Conservation (phyloP, 768 basidiomycete species). For the Kwoniella dendrophila region DNA sequence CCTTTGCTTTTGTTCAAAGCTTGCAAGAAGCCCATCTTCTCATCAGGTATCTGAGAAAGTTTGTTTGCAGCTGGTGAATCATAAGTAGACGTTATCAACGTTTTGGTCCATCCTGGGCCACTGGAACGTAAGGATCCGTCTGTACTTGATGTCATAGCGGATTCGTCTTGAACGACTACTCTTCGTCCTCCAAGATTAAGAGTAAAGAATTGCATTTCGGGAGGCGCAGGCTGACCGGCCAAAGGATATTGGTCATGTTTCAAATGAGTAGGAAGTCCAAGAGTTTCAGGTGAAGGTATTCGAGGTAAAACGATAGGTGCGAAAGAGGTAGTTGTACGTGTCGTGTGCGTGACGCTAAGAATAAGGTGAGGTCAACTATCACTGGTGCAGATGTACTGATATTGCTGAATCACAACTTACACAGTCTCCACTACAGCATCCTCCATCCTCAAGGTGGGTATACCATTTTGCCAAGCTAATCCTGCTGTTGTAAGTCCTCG, state of each 20-base stretch:
- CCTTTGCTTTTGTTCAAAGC: constrained; percentile 29
- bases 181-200: constrained; percentile 40
- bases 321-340: constrained; percentile 47
- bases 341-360: constrained; percentile 47
- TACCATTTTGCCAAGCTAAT: constrained; percentile 32
- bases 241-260: constrained; percentile 36
- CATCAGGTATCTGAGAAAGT: not conserved
- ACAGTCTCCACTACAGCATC: constrained; percentile 52
- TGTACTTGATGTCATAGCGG: not conserved
- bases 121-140: not conserved
- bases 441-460: constrained; percentile 42
- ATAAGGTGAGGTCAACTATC: constrained; percentile 9
- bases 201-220: constrained; percentile 44
- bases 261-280: constrained; percentile 34
- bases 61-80: not conserved
- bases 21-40: constrained; percentile 23
- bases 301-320: constrained; percentile 42
- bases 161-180: constrained; percentile 46
- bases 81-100: not conserved
- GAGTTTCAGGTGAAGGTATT: constrained; percentile 33
- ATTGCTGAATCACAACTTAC: no score
- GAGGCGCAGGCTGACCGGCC: constrained; percentile 41
- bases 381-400: not conserved
- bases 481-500: constrained; percentile 9
- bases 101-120: constrained; percentile 26